phyloP scores from a whole-genome alignment of 2,329 filamentous ascomycete genomes.

The Calonectria henricotiae region DNA sequence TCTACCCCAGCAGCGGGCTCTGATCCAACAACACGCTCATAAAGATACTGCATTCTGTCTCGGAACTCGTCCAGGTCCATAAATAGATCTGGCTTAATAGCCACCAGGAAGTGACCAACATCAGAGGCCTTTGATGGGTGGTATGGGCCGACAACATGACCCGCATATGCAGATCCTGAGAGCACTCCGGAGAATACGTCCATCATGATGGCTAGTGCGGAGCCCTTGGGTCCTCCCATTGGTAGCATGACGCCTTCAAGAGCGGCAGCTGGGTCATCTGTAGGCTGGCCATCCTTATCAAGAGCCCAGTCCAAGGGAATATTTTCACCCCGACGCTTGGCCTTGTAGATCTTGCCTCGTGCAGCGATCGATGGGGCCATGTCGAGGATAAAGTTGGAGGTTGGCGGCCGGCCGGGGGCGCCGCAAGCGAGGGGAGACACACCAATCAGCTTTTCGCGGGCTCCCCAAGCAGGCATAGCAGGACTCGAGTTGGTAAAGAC shows the following conservation, averaged over 20 bases:
- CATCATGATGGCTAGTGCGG: constrained; percentile 87
- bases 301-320: constrained; percentile 84
- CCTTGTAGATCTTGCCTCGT: constrained; percentile 82
- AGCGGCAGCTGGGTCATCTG: constrained; percentile 80
- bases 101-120: constrained; percentile 83
- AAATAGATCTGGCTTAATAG: constrained; percentile 83
- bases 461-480: constrained; percentile 81
- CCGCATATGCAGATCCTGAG: constrained; percentile 84
- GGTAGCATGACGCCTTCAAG: constrained; percentile 87
- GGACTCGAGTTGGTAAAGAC: constrained; percentile 83
- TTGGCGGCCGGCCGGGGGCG: constrained; percentile 74
- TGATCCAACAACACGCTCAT: constrained; percentile 68
- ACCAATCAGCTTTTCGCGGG: constrained; percentile 78
- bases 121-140: constrained; percentile 79
- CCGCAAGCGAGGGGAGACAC: constrained; percentile 84
- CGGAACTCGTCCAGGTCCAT: constrained; percentile 81
- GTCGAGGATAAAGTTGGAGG: constrained; percentile 78
- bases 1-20: constrained; percentile 72
- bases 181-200: constrained; percentile 88
- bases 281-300: constrained; percentile 78
- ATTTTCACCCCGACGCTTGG: constrained; percentile 76
- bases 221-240: constrained; percentile 89
- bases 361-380: constrained; percentile 82
- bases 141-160: constrained; percentile 83
- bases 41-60: constrained; percentile 72